Percentiles rank a stretch among this genome's conserved stretches.
Conservation (phyloP, 1,284 basidiomycete genomes). For the Dichomitus squalens region DNA sequence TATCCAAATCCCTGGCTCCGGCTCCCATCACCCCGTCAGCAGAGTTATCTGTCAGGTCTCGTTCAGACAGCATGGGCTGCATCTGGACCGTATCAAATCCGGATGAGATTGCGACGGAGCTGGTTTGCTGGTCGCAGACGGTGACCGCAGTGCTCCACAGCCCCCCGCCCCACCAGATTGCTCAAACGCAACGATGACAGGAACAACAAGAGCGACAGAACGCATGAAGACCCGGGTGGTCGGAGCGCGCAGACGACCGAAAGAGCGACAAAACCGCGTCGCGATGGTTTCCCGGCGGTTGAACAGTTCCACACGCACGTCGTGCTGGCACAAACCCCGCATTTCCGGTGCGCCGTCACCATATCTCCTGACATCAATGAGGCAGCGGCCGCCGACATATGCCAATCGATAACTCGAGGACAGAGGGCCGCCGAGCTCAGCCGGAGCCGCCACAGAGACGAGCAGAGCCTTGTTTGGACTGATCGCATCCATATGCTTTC, state of each 20-base stretch:
- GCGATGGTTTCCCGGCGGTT: slow-evolving; percentile 2
- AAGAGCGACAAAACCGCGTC: neutral
- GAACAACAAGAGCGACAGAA: neutral
- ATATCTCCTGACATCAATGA: too few species aligned
- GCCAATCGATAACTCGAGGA: too few species aligned
- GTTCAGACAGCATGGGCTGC: neutral
- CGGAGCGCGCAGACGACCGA: neutral
- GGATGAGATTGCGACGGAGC: neutral
- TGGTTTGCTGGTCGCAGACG: neutral
- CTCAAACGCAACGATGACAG: neutral
- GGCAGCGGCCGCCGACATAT: too few species aligned
- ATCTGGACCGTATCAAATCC: neutral
- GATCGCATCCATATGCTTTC: too few species aligned
- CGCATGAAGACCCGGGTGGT: neutral
- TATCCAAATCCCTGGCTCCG: slow-evolving; percentile 1
- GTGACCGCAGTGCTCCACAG: slow-evolving; percentile 1
- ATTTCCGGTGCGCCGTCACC: too few species aligned
- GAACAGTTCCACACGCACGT: neutral
- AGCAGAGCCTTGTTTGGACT: too few species aligned
- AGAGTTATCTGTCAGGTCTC: neutral
- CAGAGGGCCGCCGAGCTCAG: too few species aligned
- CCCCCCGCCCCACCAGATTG: neutral
- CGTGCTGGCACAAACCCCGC: too few species aligned
- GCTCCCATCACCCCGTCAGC: slow-evolving; percentile 17
- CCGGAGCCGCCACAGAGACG: too few species aligned